Evolutionary conservation across 495 filamentous ascomycete genomes (phyloP).

Genomic region (Polyplosphaeria fusca): DNA sequence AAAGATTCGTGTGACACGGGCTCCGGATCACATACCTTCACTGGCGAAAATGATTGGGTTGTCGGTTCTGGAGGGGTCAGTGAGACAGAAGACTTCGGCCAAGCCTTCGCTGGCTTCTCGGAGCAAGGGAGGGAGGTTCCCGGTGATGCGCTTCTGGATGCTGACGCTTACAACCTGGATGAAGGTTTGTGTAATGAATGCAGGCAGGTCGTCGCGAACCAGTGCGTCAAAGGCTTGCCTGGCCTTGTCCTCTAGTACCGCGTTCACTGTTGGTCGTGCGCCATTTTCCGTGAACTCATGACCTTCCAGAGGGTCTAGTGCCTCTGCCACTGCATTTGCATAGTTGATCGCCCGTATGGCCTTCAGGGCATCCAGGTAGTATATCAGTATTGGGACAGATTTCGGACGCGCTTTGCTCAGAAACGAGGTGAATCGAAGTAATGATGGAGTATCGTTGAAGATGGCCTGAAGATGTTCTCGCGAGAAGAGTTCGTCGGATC

Average conservation of each 20-base stretch:
- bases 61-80: constrained; percentile 68
- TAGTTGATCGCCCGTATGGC: constrained; percentile 69
- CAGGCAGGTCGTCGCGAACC: constrained; percentile 64
- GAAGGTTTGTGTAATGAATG: constrained; percentile 64
- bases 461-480: constrained; percentile 57
- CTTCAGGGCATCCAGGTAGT: constrained; percentile 65
- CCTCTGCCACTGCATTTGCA: constrained; percentile 59
- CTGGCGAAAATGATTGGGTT: constrained; percentile 79
- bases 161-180: constrained; percentile 55
- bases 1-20: not conserved
- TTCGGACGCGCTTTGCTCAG: constrained; percentile 69
- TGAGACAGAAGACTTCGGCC: constrained; percentile 73
- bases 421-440: constrained; percentile 61
- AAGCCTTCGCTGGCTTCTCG: constrained; percentile 64
- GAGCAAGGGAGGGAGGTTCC: constrained; percentile 52
- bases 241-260: constrained; percentile 57
- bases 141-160: constrained; percentile 56
- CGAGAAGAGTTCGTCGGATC: constrained; percentile 64
- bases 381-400: constrained; percentile 62
- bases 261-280: constrained; percentile 50
- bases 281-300: constrained; percentile 47
- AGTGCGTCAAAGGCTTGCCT: constrained; percentile 57
- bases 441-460: constrained; percentile 63
- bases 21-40: constrained; percentile 52
- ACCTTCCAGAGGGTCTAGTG: constrained; percentile 49